These are phyloP conservation scores for Komagataella phaffii DNA, from an alignment of 805 yeast genomes.

Conservation along the genomic window DNA sequence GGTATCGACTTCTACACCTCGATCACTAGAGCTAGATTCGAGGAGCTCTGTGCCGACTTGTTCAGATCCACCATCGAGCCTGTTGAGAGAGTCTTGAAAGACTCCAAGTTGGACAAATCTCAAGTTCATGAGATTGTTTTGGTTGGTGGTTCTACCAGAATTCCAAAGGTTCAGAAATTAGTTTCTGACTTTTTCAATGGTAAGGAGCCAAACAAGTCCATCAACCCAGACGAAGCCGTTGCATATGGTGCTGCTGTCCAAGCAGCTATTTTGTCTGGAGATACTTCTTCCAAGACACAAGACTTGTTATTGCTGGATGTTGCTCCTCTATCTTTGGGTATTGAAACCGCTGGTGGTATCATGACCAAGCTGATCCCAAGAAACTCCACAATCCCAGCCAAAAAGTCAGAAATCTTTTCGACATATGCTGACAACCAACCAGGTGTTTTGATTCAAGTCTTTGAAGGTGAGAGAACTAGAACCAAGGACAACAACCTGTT, in stretches of 20 bases:
- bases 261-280: constrained; percentile 95
- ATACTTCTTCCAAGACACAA: constrained; percentile 85
- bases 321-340: constrained; percentile 94
- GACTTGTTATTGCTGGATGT: constrained; percentile 94
- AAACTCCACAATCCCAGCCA: constrained; percentile 95
- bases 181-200: constrained; percentile 95
- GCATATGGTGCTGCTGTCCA: constrained; percentile 99
- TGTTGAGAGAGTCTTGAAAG: constrained; percentile 87
- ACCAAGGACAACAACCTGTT: constrained; percentile 92
- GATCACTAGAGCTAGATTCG: constrained; percentile 95
- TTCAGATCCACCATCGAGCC: constrained; percentile 93
- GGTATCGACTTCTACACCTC: constrained; percentile 96
- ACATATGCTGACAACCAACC: constrained; percentile 98
- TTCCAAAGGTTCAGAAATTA: constrained; percentile 92
- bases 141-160: constrained; percentile 98
- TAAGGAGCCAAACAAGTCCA: constrained; percentile 91
- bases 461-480: constrained; percentile 96
- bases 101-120: constrained; percentile 53
- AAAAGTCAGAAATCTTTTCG: constrained; percentile 93
- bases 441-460: constrained; percentile 95
- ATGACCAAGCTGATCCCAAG: constrained; percentile 97
- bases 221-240: constrained; percentile 98
- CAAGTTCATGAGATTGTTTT: constrained; percentile 75
- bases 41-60: constrained; percentile 87
- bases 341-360: constrained; percentile 99